Conservation (phyloP, 345 rosid species). For the Hibiscus mutabilis region DNA sequence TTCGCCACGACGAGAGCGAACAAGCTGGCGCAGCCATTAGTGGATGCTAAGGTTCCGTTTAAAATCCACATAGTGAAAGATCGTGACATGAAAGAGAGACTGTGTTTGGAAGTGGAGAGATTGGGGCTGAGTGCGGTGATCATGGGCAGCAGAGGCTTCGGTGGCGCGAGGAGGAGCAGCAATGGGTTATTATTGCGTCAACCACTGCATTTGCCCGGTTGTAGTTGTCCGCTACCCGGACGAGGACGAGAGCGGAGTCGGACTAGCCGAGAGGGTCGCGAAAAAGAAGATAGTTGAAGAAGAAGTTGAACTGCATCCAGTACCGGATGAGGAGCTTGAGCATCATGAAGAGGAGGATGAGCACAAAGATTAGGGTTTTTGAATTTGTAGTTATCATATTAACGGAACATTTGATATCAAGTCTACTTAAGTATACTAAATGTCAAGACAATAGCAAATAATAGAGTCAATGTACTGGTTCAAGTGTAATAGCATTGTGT, state of each 20-base stretch:
- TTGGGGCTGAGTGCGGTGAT: slow-evolving; percentile 69
- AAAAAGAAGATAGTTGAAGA: slow-evolving; percentile 10
- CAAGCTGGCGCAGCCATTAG: slow-evolving; percentile 64
- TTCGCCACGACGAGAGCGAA: slow-evolving; percentile 49
- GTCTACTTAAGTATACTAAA: too few species aligned
- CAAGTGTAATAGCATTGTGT: too few species aligned
- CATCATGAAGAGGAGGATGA: slow-evolving; percentile 39
- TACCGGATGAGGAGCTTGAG: slow-evolving; percentile 58
- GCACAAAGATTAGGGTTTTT: slow-evolving; percentile 20
- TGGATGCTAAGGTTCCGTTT: slow-evolving; percentile 55
- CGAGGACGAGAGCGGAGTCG: slow-evolving; percentile 22
- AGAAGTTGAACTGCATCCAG: slow-evolving; percentile 38
- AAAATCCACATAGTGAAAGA: slow-evolving; percentile 82
- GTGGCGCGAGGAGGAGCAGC: slow-evolving; percentile 41
- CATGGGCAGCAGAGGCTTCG: slow-evolving; percentile 88
- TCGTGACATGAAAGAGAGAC: slow-evolving; percentile 80
- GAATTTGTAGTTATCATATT: not conserved
- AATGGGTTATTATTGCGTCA: slow-evolving; percentile 87
- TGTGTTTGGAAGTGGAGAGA: slow-evolving; percentile 87
- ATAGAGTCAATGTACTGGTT: too few species aligned
- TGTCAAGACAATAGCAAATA: too few species aligned
- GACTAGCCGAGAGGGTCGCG: not conserved
- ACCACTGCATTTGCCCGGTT: slow-evolving; percentile 83
- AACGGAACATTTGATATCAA: too few species aligned
- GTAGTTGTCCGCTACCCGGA: slow-evolving; percentile 52